These are phyloP conservation scores for Nicotiana benthamiana DNA, from an alignment of 257 asterid genomes.

Conservation along the genomic window DNA sequence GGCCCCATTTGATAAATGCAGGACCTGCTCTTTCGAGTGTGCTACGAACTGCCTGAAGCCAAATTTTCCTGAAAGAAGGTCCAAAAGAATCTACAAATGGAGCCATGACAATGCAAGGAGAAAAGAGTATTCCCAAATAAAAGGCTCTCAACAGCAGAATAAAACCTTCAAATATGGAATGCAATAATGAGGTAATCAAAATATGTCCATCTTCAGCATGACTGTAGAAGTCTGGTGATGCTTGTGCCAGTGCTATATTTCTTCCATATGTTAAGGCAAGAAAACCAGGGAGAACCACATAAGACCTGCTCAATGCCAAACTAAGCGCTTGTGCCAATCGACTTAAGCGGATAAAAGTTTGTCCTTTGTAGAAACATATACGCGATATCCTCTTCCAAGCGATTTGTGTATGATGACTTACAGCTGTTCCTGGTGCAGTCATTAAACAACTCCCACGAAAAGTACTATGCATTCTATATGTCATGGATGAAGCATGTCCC, in stretches of 20 bases:
- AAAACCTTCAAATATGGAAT: neutral
- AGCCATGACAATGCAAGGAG: conserved; percentile 4
- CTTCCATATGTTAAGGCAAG: neutral
- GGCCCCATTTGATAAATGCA: conserved; percentile 8
- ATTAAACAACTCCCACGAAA: neutral
- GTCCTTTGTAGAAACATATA: neutral
- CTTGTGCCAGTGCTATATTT: conserved; percentile 3
- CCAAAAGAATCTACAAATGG: conserved; percentile 10
- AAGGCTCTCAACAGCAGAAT: conserved; percentile 1
- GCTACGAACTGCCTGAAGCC: neutral
- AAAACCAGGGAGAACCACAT: conserved; percentile 1
- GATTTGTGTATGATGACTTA: conserved; percentile 1
- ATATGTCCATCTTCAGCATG: conserved; percentile 6
- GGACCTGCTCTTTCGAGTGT: conserved; percentile 4
- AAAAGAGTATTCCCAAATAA: conserved; percentile 8
- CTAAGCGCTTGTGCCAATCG: conserved; percentile 9
- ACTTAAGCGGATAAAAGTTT: neutral
- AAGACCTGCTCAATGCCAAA: conserved; percentile 8
- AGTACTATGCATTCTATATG: neutral
- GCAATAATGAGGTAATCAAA: neutral
- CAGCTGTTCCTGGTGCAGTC: neutral
- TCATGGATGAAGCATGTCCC: neutral
- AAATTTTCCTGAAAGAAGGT: conserved; percentile 4
- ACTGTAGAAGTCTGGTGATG: neutral
- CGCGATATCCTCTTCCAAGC: conserved; percentile 2